Evolutionary conservation across 345 rosid genomes (phyloP).

Genomic region (Sonneratia caseolaris): DNA sequence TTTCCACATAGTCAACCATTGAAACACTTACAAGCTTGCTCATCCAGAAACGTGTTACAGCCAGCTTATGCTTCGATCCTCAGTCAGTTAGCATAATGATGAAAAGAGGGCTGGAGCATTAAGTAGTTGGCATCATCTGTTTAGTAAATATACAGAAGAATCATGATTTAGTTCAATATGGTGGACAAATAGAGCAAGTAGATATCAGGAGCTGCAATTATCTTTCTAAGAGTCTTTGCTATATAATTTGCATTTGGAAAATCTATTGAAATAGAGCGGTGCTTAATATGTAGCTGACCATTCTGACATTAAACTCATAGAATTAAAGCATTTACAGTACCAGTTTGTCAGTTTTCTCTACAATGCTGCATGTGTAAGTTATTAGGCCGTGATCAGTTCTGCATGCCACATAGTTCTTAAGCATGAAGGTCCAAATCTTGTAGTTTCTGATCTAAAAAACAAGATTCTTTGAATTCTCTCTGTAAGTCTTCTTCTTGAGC

Average conservation of each 20-base stretch:
- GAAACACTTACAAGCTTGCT: not conserved
- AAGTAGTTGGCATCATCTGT: not conserved
- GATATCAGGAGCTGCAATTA: too few relatives aligned
- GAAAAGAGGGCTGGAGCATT: not conserved
- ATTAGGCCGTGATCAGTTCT: not conserved
- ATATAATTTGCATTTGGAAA: too few relatives aligned
- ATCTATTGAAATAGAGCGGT: too few relatives aligned
- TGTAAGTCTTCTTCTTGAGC: not conserved
- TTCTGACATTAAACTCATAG: too few relatives aligned
- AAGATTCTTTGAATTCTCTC: not conserved
- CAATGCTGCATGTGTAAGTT: not conserved
- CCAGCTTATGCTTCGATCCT: too few relatives aligned
- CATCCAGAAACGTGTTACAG: not conserved
- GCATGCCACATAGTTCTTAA: not conserved
- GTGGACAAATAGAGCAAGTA: too few relatives aligned
- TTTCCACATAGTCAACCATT: not conserved
- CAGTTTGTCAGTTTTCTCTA: not conserved
- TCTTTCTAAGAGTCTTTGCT: too few relatives aligned
- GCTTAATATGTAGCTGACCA: too few relatives aligned
- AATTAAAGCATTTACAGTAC: too few relatives aligned
- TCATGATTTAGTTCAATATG: too few relatives aligned
- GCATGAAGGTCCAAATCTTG: not conserved
- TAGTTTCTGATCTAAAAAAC: not conserved
- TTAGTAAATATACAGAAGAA: not conserved
- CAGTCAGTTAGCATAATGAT: not conserved